phyloP scores from a whole-genome alignment of 371 early-diverging fungal species.

The Choanephora cucurbitarum region DNA sequence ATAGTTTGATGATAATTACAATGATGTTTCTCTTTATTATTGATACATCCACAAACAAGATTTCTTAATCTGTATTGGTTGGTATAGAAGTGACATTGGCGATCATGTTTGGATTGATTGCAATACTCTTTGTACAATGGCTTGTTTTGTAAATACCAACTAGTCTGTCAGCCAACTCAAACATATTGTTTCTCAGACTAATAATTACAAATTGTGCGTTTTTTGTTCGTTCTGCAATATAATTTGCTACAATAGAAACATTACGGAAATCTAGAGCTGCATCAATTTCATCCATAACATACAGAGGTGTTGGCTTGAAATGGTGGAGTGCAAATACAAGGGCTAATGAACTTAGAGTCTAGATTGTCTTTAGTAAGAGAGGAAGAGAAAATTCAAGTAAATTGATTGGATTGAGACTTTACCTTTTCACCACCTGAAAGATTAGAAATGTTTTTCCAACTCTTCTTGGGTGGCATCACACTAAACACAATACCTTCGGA shows the following conservation, averaged over 20 bases:
- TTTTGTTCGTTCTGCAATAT: slow-evolving; percentile 97
- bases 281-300: slow-evolving; percentile 99
- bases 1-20: too few species aligned
- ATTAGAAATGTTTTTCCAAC: slow-evolving; percentile 99
- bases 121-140: slow-evolving; percentile 85
- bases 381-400: too few species aligned
- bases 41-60: too few species aligned
- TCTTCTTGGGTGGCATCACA: slow-evolving; percentile 99
- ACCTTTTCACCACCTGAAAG: slow-evolving; percentile 99
- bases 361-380: not conserved
- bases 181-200: slow-evolving; percentile 99
- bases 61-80: slow-evolving; percentile 10
- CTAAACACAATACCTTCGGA: slow-evolving; percentile 98
- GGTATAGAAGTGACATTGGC: slow-evolving; percentile 25
- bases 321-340: slow-evolving; percentile 99
- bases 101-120: slow-evolving; percentile 71
- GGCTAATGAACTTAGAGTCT: slow-evolving; percentile 97
- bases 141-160: slow-evolving; percentile 99
- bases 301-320: slow-evolving; percentile 99
- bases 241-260: slow-evolving; percentile 99
- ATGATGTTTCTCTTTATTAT: too few species aligned
- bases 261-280: slow-evolving; percentile 99
- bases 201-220: slow-evolving; percentile 99
- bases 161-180: slow-evolving; percentile 97
- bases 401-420: too few species aligned